Conservation (phyloP, 2,329 filamentous ascomycete species). For the Colletotrichum sp. region DNA sequence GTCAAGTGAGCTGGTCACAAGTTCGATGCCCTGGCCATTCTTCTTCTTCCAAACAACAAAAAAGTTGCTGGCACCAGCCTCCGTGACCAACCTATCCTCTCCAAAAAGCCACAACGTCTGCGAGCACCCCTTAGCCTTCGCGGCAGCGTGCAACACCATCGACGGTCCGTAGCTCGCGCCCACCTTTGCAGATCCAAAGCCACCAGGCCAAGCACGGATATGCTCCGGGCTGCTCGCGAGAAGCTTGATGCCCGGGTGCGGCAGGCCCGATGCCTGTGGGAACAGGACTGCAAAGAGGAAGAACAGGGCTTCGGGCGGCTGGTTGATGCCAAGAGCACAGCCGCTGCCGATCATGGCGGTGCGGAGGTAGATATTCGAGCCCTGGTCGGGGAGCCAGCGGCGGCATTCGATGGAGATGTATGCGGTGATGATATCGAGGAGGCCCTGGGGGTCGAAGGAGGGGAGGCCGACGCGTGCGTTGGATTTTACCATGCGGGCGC, state of each 20-base stretch:
- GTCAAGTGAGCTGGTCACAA: constrained; percentile 84
- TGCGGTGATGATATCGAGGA: constrained; percentile 68
- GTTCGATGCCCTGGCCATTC: constrained; percentile 59
- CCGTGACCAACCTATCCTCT: constrained; percentile 59
- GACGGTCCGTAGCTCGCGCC: constrained; percentile 69
- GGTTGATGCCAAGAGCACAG: constrained; percentile 64
- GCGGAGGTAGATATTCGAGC: constrained; percentile 67
- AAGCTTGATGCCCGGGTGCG: background rate
- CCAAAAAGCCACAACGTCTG: constrained; percentile 71
- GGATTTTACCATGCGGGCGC: constrained; percentile 55
- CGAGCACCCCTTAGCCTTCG: constrained; percentile 56
- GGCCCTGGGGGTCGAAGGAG: constrained; percentile 63
- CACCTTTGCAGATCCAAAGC: constrained; percentile 67
- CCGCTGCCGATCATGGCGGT: constrained; percentile 70
- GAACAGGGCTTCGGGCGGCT: constrained; percentile 69
- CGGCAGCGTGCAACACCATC: constrained; percentile 60
- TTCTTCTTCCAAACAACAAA: constrained; percentile 59
- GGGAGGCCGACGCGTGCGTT: constrained; percentile 67
- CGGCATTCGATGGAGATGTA: constrained; percentile 59
- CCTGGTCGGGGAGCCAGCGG: constrained; percentile 67
- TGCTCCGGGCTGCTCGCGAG: constrained; percentile 9
- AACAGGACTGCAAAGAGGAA: constrained; percentile 57
- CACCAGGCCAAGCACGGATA: constrained; percentile 49
- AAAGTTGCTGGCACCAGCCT: constrained; percentile 68
- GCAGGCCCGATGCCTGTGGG: constrained; percentile 21